Percentiles rank a stretch among this genome's conserved stretches.
phyloP scores from a whole-genome alignment of 2,329 filamentous ascomycete species.

The Pseudogymnoascus sp. region DNA sequence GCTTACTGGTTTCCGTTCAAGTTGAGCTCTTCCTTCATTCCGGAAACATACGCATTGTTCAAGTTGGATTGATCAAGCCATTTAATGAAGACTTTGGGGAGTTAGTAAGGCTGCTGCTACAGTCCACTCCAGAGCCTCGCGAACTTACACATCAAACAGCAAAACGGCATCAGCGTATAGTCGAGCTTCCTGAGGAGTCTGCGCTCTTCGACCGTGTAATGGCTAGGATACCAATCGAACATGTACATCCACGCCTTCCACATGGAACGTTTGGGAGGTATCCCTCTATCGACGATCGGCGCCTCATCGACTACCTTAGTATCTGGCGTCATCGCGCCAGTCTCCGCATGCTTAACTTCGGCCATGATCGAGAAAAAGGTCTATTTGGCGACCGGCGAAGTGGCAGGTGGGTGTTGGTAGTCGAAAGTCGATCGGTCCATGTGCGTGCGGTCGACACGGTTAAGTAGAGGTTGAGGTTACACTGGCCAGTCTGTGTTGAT shows the following conservation, averaged over 20 bases:
- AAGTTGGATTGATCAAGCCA: conserved; percentile 33
- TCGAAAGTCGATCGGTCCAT: background rate
- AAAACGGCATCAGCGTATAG: conserved; percentile 35
- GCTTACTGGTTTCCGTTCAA: conserved; percentile 35
- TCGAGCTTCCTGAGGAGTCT: conserved; percentile 38
- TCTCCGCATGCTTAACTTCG: background rate
- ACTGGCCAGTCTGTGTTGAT: background rate
- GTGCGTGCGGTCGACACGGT: background rate
- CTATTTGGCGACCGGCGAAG: background rate
- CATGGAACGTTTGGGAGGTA: background rate
- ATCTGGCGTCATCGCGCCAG: background rate
- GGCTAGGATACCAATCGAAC: conserved; percentile 29
- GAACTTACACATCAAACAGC: conserved; percentile 32
- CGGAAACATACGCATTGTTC: conserved; percentile 36
- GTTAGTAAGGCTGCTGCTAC: background rate
- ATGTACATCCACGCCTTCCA: conserved; percentile 24
- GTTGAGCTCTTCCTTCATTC: conserved; percentile 42
- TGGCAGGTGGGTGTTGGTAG: background rate
- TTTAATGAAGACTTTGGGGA: conserved; percentile 32
- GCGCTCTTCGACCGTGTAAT: conserved; percentile 32
- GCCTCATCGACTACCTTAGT: background rate
- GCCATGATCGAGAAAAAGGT: background rate
- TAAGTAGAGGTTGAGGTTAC: background rate
- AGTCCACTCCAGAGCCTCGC: background rate
- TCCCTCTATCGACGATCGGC: background rate